These are phyloP conservation scores for Cunninghamia lanceolata DNA, from an alignment of 75 land plant genomes.

Conservation along the genomic window DNA sequence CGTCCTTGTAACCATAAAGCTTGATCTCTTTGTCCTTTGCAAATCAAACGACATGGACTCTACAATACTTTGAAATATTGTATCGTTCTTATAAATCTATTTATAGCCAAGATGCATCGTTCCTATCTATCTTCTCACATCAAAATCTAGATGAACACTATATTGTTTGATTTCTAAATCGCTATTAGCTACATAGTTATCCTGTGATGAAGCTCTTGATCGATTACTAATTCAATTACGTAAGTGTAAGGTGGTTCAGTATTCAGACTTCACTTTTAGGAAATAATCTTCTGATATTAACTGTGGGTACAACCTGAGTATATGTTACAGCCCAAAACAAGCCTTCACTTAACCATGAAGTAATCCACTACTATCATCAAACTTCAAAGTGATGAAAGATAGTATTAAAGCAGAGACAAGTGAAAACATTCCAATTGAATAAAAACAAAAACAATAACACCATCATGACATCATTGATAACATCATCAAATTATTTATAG, in stretches of 20 bases:
- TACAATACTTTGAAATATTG: too few species aligned
- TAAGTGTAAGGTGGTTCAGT: not conserved
- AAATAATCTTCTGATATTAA: not conserved
- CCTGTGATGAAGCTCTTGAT: not conserved
- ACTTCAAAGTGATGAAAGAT: not conserved
- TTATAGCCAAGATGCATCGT: not conserved
- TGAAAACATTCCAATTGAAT: not conserved
- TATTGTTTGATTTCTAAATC: not conserved
- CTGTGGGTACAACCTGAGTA: not conserved
- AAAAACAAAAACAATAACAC: not conserved
- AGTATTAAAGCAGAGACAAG: not conserved
- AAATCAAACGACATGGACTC: not conserved
- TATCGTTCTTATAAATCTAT: not conserved
- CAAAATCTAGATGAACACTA: not conserved
- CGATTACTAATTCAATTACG: not conserved
- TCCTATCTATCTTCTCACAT: not conserved
- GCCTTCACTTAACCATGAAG: not conserved
- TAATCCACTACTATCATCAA: not conserved
- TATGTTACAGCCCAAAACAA: not conserved
- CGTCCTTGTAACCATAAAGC: not conserved
- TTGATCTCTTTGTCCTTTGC: not conserved
- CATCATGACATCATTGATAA: not conserved
- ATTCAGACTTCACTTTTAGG: not conserved
- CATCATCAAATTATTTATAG: not conserved
- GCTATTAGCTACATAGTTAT: not conserved